Evolutionary conservation across 2,329 filamentous ascomycete genomes (phyloP), one percentile per base, ranked within the genome.

Genomic region (Aureobasidium sp.): DNA sequence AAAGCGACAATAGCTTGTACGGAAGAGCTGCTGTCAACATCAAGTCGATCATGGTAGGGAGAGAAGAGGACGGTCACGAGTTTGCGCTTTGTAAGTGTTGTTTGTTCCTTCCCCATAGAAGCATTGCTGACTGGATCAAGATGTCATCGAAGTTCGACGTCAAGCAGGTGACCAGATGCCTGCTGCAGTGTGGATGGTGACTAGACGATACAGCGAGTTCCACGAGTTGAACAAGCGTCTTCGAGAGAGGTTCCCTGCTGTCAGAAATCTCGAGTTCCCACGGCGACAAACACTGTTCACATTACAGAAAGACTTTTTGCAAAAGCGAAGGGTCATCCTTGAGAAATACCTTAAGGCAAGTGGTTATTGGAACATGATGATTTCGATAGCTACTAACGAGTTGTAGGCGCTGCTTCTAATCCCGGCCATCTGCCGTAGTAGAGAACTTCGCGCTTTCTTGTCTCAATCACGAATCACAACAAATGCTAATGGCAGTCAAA

Each of bases 1-100:
- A 99, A 75, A 97, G 91, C 70, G 95, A 99, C 72, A 99, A 96
- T 73, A 96, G 91, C 73, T 80, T 99, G 27, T 97, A 96, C 70
- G 94, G 94, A 2, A 89, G 93, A 19, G 93, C 94, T 2, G 90
- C 86, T 0, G 85, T 97, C 68, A 88, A 84, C 68, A 97, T 99
- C 71, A 94, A 94, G 70, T 90, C 90, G 0, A 92, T 96, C 60
- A 91, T 96, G 76, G 90, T 97, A 15, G 93, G 91, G 6, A 88
- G 86, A 64, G 94, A 97, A 66, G 89, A 93, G 31, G 92, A 97
- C 68, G 93, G 93, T 7, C 88, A 91, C 68, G 94, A 99, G 71
- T 99, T 89, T 72, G 94, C 93, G 9, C 80, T 97, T 64, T 99
- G 82, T 82, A 77, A 73, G 80, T 73, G 7, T 9, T 35, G 7